Conservation (phyloP, 2,329 filamentous ascomycete species). For the Colletotrichum eleusines region DNA sequence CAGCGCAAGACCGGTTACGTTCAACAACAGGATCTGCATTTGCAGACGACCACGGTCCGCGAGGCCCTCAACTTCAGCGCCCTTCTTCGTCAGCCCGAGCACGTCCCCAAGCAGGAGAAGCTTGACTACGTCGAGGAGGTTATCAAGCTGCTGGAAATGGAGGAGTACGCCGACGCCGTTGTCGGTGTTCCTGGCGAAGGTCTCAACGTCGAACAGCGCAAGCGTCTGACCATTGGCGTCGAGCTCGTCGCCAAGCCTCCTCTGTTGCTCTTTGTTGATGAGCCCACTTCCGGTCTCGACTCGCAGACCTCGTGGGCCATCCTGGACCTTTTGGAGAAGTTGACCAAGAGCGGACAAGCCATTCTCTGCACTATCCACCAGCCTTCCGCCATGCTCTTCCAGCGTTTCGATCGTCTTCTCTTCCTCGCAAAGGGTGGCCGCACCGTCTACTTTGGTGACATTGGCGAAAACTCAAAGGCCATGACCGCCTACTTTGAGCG, state of each 20-base stretch:
- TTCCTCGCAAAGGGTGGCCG: conserved; percentile 81
- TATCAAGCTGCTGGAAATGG: conserved; percentile 91
- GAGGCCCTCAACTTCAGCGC: conserved; percentile 91
- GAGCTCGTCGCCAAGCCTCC: conserved; percentile 93
- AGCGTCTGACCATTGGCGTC: conserved; percentile 93
- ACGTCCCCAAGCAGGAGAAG: conserved; percentile 81
- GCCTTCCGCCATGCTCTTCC: conserved; percentile 94
- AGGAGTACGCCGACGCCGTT: conserved; percentile 88
- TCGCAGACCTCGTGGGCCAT: conserved; percentile 96
- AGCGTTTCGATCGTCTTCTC: conserved; percentile 86
- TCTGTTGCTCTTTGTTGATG: conserved; percentile 90
- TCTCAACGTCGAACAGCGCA: conserved; percentile 77
- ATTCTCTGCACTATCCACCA: conserved; percentile 98
- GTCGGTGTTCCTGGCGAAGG: conserved; percentile 93
- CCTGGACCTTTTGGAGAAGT: conserved; percentile 86
- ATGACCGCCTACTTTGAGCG: conserved; percentile 82
- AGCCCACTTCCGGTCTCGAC: conserved; percentile 94
- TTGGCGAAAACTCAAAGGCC: conserved; percentile 76
- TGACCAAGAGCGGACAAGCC: conserved; percentile 89
- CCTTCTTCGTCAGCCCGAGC: conserved; percentile 82
- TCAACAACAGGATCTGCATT: conserved; percentile 91
- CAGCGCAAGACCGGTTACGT: conserved; percentile 94
- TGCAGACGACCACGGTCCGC: conserved; percentile 86
- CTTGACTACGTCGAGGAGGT: conserved; percentile 89
- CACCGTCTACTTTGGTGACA: conserved; percentile 85